Evolutionary conservation across 192 early-diverging fungal genomes (phyloP), one percentile per base, ranked within the genome.

Genomic region (Gryganskiella cystojenkinii): DNA sequence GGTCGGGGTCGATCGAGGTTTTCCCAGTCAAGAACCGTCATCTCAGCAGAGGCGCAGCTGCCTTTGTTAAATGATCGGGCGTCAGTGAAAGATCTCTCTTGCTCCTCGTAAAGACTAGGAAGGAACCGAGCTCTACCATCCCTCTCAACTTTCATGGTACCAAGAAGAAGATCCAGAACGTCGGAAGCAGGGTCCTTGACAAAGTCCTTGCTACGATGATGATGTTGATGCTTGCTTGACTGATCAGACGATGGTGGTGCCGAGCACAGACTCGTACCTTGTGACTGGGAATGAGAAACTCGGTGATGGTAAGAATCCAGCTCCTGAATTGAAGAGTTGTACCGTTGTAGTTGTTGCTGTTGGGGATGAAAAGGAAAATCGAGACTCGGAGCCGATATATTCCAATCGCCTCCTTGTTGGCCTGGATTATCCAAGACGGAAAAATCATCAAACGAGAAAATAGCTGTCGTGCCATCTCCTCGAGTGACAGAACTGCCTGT

Each of bases 51-150:
- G 25, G 63, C 11, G 64, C 27, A 20, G 57, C 24, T 9, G 25
- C 50, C 8, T 56, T 13, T 46, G 51, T 42, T 40, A 40, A 40
- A 67, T 14, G 20, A 54, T 1, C 64, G 71, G 28, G 57, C 25
- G 15, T 74, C 51, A 14, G 40, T 47, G 24, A 65, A 74, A 1
- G 71, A 74, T 3, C 51, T 45, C 25, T 74, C 71, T 0, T 15
- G 19, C 11, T n/a, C 19, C 30, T 40, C 64, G 0, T 30, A 31
- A 19, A 61, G 30, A 30, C 33, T 66, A 27, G 65, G 47, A 3
- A 76, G 27, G 33, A 57, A 68, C 19, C 35, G 45, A 20, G 73
- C 65, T 27, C 31, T 46, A 1, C 73, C 73, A 11, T 76, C 65
- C 2, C 53, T 42, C 11, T 45, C 60, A 28, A 76, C 40, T 24